Evolutionary conservation across 768 basidiomycete genomes (phyloP).

Genomic region (Tylopilus felleus): DNA sequence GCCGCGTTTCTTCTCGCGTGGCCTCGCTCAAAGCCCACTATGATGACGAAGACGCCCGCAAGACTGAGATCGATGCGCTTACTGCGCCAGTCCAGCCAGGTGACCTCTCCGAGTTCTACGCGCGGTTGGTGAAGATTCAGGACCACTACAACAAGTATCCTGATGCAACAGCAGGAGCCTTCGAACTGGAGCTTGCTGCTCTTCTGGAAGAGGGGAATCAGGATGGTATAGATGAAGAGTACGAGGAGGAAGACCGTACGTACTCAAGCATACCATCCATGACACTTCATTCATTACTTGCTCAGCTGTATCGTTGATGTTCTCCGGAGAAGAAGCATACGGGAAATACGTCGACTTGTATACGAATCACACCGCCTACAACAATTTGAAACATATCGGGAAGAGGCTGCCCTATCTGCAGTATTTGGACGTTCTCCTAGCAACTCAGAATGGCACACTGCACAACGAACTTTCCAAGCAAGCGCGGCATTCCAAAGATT

Average conservation of each 20-base stretch:
- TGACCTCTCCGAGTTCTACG: constrained; percentile 92
- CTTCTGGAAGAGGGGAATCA: constrained; percentile 76
- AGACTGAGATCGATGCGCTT: constrained; percentile 60
- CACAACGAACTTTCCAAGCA: constrained; percentile 71
- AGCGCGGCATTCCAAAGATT: constrained; percentile 67
- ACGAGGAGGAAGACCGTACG: constrained; percentile 85
- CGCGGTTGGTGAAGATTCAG: constrained; percentile 92
- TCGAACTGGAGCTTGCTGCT: constrained; percentile 80
- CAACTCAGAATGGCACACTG: constrained; percentile 54
- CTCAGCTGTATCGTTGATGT: constrained; percentile 74
- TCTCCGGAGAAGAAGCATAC: constrained; percentile 95
- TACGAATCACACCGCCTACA: constrained; percentile 80
- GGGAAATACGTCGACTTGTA: constrained; percentile 96
- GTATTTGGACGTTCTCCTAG: constrained; percentile 84
- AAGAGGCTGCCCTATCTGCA: constrained; percentile 88
- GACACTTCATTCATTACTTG: constrained; percentile 9
- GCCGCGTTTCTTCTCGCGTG: constrained; percentile 72
- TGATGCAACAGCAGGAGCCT: constrained; percentile 75
- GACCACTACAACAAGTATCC: constrained; percentile 97
- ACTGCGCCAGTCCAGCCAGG: constrained; percentile 57
- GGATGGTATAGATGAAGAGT: constrained; percentile 63
- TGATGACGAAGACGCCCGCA: constrained; percentile 69
- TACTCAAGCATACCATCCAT: constrained; percentile 18
- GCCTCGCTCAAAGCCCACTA: constrained; percentile 68
- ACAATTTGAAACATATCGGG: constrained; percentile 82